A percentile compares a stretch with the other conserved stretches of the same genome.
Conservation (phyloP, 129 eudicot species). For the carrot (Daucus carota) region DNA sequence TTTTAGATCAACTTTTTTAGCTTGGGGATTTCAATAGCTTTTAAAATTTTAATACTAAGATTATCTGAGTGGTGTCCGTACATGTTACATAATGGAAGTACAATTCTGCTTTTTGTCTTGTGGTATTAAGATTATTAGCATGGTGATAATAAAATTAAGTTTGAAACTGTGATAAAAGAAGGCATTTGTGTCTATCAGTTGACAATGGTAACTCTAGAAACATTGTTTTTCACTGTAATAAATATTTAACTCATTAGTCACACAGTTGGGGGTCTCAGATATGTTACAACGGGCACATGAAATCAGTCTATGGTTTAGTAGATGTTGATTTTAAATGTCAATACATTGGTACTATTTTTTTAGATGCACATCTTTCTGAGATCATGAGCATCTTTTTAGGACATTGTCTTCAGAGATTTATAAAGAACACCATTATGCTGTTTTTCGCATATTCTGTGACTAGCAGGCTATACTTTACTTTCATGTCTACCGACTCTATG, state of each 20-base stretch:
- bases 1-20: conserved; percentile 8
- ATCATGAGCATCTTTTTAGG: background rate
- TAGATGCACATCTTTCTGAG: background rate
- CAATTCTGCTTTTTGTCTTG: background rate
- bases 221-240: background rate
- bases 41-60: background rate
- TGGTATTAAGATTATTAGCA: background rate
- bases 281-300: background rate
- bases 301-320: background rate
- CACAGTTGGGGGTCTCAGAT: background rate
- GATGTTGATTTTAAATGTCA: no score
- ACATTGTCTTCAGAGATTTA: background rate
- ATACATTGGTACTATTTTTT: no score
- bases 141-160: background rate
- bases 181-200: background rate
- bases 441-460: background rate
- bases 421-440: background rate
- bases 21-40: background rate
- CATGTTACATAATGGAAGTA: background rate
- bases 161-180: background rate
- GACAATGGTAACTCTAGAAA: no score
- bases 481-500: background rate
- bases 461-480: background rate
- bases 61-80: background rate
- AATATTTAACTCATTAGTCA: background rate